A percentile compares a stretch with the other conserved stretches of the same genome.
Conservation (phyloP, 345 rosid species). For the Eucalyptus curtisii region DNA sequence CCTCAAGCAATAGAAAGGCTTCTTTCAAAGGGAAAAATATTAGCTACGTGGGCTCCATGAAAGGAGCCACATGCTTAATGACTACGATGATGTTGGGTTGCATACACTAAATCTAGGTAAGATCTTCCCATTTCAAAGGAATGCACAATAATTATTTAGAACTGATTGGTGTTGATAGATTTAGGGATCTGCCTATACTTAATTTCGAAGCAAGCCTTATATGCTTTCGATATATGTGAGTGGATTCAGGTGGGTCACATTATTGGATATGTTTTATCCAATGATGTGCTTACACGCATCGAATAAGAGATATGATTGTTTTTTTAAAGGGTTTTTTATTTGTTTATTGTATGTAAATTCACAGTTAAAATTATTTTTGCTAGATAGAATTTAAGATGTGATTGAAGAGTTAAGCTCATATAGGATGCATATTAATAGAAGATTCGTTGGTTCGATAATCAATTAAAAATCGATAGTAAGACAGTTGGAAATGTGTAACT, state of each 20-base stretch:
- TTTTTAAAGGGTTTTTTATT: neutral
- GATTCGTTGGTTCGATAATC: neutral
- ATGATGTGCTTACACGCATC: neutral
- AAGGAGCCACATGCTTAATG: neutral
- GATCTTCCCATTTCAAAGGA: neutral
- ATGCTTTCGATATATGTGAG: neutral
- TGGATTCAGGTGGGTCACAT: neutral
- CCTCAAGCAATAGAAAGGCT: neutral
- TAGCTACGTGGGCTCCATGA: neutral
- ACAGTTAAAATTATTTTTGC: neutral
- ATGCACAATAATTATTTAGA: neutral
- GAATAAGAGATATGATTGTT: neutral
- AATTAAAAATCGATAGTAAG: neutral
- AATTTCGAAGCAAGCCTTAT: neutral
- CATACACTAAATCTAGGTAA: neutral
- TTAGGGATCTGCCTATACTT: rapidly evolving
- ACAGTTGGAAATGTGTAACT: neutral
- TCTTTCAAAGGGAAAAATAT: neutral
- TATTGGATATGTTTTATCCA: neutral
- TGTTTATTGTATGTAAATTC: neutral
- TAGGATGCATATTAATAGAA: neutral
- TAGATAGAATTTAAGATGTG: neutral
- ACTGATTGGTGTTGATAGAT: neutral
- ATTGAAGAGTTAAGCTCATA: neutral
- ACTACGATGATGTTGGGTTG: neutral